These are phyloP conservation scores for Ceratobasidium sp. DNA, from an alignment of 1,284 basidiomycete genomes.

Conservation along the genomic window DNA sequence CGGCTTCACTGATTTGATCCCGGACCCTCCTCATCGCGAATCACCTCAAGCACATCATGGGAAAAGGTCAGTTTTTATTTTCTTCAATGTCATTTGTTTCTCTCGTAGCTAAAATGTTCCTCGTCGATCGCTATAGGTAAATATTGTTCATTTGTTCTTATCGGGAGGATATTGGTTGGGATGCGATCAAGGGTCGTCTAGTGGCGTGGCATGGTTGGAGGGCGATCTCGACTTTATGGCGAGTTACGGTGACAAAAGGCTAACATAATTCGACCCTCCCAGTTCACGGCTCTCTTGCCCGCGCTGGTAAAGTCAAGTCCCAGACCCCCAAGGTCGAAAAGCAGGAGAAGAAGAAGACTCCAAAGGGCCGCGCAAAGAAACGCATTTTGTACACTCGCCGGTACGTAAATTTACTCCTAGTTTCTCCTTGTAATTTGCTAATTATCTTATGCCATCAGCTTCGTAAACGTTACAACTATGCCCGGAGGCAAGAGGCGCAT, in stretches of 20 bases:
- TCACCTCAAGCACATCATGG: slow-evolving; percentile 40
- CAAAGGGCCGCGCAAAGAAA: slow-evolving; percentile 98
- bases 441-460: slow-evolving; percentile 63
- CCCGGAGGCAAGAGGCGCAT: slow-evolving; percentile 96
- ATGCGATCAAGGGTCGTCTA: background rate
- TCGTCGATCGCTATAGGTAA: slow-evolving; percentile 9
- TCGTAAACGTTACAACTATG: slow-evolving; percentile 93
- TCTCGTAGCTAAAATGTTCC: background rate
- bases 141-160: background rate
- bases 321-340: slow-evolving; percentile 97
- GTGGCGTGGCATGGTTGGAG: slow-evolving; percentile 24
- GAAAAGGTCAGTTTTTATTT: slow-evolving; percentile 32
- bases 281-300: slow-evolving; percentile 99
- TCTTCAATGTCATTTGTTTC: background rate
- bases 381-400: slow-evolving; percentile 94
- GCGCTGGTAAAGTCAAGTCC: slow-evolving; percentile 99
- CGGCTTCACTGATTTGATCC: slow-evolving; percentile 42
- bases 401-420: slow-evolving; percentile 62
- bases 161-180: background rate
- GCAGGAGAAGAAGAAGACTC: slow-evolving; percentile 98
- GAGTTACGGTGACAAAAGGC: background rate
- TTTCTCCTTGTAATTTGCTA: slow-evolving; percentile 13
- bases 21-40: slow-evolving; percentile 5
- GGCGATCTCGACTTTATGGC: slow-evolving; percentile 6
- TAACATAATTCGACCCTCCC: slow-evolving; percentile 18